Evolutionary conservation across 192 early-diverging fungal genomes (phyloP), one percentile per base, ranked within the genome.

Genomic region (Entomortierella chlamydospora): DNA sequence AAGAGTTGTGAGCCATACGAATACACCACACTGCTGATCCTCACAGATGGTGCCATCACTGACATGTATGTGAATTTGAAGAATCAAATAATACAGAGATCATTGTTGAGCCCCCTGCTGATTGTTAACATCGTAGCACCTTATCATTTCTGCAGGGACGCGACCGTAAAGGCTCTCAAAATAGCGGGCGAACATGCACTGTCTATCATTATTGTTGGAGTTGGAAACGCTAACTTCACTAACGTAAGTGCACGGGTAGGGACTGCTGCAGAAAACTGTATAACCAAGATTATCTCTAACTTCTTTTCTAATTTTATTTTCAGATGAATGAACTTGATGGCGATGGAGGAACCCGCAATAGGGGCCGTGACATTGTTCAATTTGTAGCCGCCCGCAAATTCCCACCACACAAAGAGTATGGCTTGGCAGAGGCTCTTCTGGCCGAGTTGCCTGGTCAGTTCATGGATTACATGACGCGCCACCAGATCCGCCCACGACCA

Each of bases 401-500:
- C 8, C 64, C 52, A 15, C 68, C 72, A 10, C 57, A 73, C 31
- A 43, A 60, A 2, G 68, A 82, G n/a, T 52, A 72, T 57, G 57
- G 64, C 4, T 61, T 86, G 11, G 77, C 81, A 31, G 70, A 77
- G 62, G 83, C 79, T 0, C 61, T 87, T 26, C 66, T 89, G 41
- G 86, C 84, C 11, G 88, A 89, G 66, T 70, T 89, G 10, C 88
- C 88, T 2, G 78, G 83, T 37, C 88, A 89, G 67, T 82, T 89
- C 25, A 81, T 89, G 30, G 58, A 52, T 4, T 88, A 84, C 70
- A 85, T 87, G 84, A 65, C 42, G 8, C 29, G 30, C 31, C 30
- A 83, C 45, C 70, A 62, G 7, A 81, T 86, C 43, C 58, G 23
- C 43, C 86, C 86, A 10, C 49, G 28, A 28, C 57, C 67, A 5